These are phyloP conservation scores for Solanum rostratum DNA, from an alignment of 257 asterid species.

Conservation along the genomic window DNA sequence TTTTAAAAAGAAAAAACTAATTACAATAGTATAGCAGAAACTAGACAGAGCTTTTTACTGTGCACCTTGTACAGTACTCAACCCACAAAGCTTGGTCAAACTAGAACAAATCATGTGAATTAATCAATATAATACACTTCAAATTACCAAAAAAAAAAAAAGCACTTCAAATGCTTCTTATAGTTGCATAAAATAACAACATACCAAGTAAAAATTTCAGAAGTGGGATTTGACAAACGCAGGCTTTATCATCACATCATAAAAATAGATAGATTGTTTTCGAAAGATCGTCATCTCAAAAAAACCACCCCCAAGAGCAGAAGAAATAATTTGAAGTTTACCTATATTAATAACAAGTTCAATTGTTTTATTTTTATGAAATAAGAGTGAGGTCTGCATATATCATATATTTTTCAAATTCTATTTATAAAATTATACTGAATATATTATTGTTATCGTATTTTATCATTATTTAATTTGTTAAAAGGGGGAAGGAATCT, in stretches of 20 bases:
- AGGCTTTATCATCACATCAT: too few relatives aligned
- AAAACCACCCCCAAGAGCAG: too few relatives aligned
- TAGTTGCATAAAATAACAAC: neutral
- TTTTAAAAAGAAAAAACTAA: neutral
- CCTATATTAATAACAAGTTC: neutral
- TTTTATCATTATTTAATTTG: neutral
- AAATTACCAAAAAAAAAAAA: too few relatives aligned
- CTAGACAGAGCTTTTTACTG: neutral
- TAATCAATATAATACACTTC: neutral
- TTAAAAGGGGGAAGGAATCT: neutral
- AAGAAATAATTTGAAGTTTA: neutral
- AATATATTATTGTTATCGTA: neutral
- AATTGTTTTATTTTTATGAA: neutral
- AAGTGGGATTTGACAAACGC: too few relatives aligned
- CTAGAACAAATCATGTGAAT: neutral
- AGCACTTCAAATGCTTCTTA: too few relatives aligned
- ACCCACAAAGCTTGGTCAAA: neutral
- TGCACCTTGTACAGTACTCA: neutral
- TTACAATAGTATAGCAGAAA: neutral
- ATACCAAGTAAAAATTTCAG: too few relatives aligned
- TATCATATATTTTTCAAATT: neutral
- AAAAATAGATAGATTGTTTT: too few relatives aligned
- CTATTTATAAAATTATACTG: rapidly evolving
- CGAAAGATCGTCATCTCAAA: too few relatives aligned
- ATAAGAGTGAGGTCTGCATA: neutral